Evolutionary conservation across 805 yeast genomes (phyloP).

Genomic region (Pichia eremophila): DNA sequence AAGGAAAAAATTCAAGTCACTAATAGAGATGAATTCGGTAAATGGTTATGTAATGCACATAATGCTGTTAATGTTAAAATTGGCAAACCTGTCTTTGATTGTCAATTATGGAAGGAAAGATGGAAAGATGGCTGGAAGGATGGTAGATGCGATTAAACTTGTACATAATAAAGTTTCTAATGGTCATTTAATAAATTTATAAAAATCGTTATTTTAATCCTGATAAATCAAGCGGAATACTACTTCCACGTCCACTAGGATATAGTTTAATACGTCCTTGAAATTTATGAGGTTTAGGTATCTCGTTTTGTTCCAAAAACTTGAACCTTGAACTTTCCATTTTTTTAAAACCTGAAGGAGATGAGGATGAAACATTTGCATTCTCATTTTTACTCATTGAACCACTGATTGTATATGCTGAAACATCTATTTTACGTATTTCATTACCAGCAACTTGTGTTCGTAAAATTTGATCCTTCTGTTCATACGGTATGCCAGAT

Average conservation of each 20-base stretch:
- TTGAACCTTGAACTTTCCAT: slow-evolving; percentile 71
- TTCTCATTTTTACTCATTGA: slow-evolving; percentile 11
- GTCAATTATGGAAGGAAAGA: slow-evolving; percentile 82
- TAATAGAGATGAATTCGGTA: slow-evolving; percentile 71
- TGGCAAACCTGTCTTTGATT: slow-evolving; percentile 81
- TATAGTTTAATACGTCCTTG: slow-evolving; percentile 66
- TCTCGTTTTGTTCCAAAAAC: slow-evolving; percentile 54
- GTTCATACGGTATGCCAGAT: not conserved
- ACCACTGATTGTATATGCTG: slow-evolving; percentile 54
- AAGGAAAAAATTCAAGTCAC: slow-evolving; percentile 46
- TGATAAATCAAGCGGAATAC: slow-evolving; percentile 68
- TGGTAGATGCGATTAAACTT: slow-evolving; percentile 33
- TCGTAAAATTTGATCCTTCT: slow-evolving; percentile 22
- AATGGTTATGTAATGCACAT: slow-evolving; percentile 93
- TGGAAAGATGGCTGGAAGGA: slow-evolving; percentile 95
- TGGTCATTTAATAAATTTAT: not conserved
- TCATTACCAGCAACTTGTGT: slow-evolving; percentile 41
- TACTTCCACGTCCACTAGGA: slow-evolving; percentile 92
- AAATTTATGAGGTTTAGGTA: slow-evolving; percentile 84
- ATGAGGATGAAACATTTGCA: not conserved
- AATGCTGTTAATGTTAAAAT: slow-evolving; percentile 82
- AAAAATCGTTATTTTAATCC: not conserved
- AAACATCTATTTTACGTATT: slow-evolving; percentile 52
- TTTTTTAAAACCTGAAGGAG: slow-evolving; percentile 16
- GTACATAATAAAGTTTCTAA: no score